phyloP scores from a whole-genome alignment of 2,329 filamentous ascomycete genomes.

The Ascomycota sp. region DNA sequence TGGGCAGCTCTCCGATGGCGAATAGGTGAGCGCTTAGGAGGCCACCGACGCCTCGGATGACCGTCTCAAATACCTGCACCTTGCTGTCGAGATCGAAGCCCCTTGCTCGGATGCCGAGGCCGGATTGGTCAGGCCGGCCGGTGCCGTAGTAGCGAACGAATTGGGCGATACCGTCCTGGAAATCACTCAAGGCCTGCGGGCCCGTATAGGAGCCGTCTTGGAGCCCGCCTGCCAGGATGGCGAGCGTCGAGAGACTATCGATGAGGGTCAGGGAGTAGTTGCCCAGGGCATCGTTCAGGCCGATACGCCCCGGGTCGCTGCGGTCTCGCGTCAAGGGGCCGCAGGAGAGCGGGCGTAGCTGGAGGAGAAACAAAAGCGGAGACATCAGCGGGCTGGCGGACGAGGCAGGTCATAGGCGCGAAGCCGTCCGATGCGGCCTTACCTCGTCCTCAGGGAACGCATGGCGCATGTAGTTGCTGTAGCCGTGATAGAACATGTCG shows the following conservation, averaged over 20 bases:
- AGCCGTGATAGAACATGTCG: slow-evolving; percentile 92
- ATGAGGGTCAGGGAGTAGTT: slow-evolving; percentile 95
- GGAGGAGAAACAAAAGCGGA: neutral
- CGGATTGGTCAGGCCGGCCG: slow-evolving; percentile 46
- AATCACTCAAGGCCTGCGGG: slow-evolving; percentile 40
- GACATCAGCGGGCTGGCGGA: too few species aligned
- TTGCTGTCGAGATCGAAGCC: slow-evolving; percentile 95
- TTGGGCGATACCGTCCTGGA: slow-evolving; percentile 58
- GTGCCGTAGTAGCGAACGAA: slow-evolving; percentile 76
- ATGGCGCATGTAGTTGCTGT: slow-evolving; percentile 80
- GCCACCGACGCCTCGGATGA: slow-evolving; percentile 81
- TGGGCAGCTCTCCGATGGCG: slow-evolving; percentile 75
- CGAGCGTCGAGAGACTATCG: slow-evolving; percentile 84
- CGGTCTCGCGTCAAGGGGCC: slow-evolving; percentile 66
- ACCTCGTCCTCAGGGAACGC: slow-evolving; percentile 93
- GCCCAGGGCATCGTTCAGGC: slow-evolving; percentile 84
- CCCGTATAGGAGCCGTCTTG: slow-evolving; percentile 16
- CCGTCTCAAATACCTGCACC: slow-evolving; percentile 95
- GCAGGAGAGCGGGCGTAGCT: slow-evolving; percentile 75
- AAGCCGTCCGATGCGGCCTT: too few species aligned
- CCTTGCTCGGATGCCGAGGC: slow-evolving; percentile 49
- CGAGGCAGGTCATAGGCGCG: too few species aligned
- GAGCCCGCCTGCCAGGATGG: slow-evolving; percentile 67
- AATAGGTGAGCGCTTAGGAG: slow-evolving; percentile 86
- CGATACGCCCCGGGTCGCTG: slow-evolving; percentile 58